phyloP scores from a whole-genome alignment of 768 basidiomycete genomes.

The Xerocomellus dryophilus region DNA sequence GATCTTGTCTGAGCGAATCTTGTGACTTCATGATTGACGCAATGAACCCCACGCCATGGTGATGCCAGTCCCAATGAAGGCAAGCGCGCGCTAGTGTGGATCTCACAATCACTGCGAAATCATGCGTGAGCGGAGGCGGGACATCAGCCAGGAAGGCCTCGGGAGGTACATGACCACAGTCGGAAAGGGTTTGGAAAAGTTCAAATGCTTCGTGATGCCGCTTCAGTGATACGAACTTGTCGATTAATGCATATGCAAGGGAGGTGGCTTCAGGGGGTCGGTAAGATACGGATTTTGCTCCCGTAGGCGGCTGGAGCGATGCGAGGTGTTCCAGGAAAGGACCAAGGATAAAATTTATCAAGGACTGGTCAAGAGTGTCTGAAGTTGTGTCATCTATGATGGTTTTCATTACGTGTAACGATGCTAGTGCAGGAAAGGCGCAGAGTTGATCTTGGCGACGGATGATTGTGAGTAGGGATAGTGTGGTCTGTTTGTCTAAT shows the following conservation, averaged over 20 bases:
- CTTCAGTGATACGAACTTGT: slow-evolving; percentile 38
- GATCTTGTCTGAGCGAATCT: slow-evolving; percentile 18
- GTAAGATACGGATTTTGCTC: slow-evolving; percentile 33
- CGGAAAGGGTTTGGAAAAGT: slow-evolving; percentile 49
- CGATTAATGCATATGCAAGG: slow-evolving; percentile 42
- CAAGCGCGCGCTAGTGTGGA: slow-evolving; percentile 51
- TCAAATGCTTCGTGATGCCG: slow-evolving; percentile 39
- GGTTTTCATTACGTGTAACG: slow-evolving; percentile 20
- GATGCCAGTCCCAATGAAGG: slow-evolving; percentile 53
- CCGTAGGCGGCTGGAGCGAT: slow-evolving; percentile 26
- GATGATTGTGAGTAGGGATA: slow-evolving; percentile 21
- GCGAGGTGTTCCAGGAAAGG: slow-evolving; percentile 31
- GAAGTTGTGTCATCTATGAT: slow-evolving; percentile 17
- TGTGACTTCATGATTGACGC: slow-evolving; percentile 25
- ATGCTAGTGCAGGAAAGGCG: slow-evolving; percentile 13
- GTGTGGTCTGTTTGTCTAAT: slow-evolving; percentile 24
- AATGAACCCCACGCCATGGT: slow-evolving; percentile 41
- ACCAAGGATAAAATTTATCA: slow-evolving; percentile 29
- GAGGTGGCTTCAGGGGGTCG: slow-evolving; percentile 38
- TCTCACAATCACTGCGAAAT: slow-evolving; percentile 48
- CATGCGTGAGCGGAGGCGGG: slow-evolving; percentile 27
- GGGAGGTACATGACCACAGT: slow-evolving; percentile 43
- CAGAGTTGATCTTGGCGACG: slow-evolving; percentile 11
- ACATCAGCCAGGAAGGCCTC: slow-evolving; percentile 43
- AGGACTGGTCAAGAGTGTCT: slow-evolving; percentile 18